phyloP scores from a whole-genome alignment of 1,284 basidiomycete genomes.

The Anthracocystis panici-leucophaei region DNA sequence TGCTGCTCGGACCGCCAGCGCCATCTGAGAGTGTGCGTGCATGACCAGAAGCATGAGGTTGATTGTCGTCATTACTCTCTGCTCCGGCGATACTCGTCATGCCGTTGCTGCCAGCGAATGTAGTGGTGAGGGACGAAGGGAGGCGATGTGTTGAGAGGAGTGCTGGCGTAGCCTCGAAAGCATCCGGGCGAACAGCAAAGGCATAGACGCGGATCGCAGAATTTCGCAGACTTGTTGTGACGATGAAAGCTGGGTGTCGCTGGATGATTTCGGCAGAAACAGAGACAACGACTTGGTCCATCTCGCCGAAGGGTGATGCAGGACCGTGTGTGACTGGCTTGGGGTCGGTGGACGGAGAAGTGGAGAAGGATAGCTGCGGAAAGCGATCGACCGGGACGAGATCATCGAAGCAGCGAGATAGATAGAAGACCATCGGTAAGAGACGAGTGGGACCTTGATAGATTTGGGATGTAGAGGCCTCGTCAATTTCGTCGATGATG shows the following conservation, averaged over 20 bases:
- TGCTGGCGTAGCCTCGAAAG: slow-evolving; percentile 36
- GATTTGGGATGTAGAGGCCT: slow-evolving; percentile 21
- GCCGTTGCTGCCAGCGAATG: slow-evolving; percentile 3
- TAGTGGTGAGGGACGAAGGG: slow-evolving; percentile 15
- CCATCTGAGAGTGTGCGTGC: slow-evolving; percentile 12
- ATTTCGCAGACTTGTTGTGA: slow-evolving; percentile 33
- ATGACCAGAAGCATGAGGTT: not conserved
- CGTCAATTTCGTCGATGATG: slow-evolving; percentile 24
- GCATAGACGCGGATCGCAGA: slow-evolving; percentile 50
- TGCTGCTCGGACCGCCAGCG: slow-evolving; percentile 17
- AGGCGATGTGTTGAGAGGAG: slow-evolving; percentile 30
- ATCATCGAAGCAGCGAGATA: slow-evolving; percentile 59
- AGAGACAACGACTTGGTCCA: slow-evolving; percentile 50
- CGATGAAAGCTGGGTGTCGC: slow-evolving; percentile 25
- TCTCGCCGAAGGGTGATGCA: slow-evolving; percentile 40
- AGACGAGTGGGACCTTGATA: slow-evolving; percentile 22
- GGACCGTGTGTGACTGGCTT: slow-evolving; percentile 48
- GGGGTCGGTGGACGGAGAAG: slow-evolving; percentile 4
- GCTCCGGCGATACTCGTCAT: not conserved
- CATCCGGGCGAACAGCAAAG: slow-evolving; percentile 36
- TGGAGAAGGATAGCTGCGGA: slow-evolving; percentile 30
- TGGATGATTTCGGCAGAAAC: slow-evolving; percentile 22
- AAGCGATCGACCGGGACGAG: slow-evolving; percentile 51
- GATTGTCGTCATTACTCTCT: slow-evolving; percentile 13
- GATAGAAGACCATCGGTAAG: slow-evolving; percentile 58